Evolutionary conservation across 306 rosid species (phyloP).

Genomic region (Corylus americana): DNA sequence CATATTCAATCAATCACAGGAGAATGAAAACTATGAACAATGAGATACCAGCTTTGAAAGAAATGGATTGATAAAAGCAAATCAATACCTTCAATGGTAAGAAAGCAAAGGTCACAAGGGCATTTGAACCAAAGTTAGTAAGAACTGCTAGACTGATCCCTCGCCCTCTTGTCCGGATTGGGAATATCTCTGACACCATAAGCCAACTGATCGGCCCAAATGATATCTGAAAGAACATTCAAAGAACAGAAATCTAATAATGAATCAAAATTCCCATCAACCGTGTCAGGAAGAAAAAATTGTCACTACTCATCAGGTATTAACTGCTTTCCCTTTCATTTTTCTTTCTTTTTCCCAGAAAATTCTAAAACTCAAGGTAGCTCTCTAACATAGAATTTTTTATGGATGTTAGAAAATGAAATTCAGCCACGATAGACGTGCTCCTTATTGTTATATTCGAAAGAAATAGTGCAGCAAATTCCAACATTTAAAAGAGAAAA

Average conservation of each 20-base stretch:
- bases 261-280: conserved; percentile 20
- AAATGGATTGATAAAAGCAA: conserved; percentile 12
- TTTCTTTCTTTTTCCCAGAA: background rate
- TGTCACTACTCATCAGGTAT: conserved; percentile 2
- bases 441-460: conserved; percentile 8
- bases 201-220: conserved; percentile 99
- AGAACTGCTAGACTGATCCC: conserved; percentile 97
- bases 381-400: no score
- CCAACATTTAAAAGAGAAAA: conserved; percentile 14
- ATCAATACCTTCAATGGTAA: conserved; percentile 71
- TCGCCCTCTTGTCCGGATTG: conserved; percentile 86
- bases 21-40: background rate
- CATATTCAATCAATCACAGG: background rate
- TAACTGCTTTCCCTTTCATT: background rate
- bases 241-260: conserved; percentile 4
- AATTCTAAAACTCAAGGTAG: no score
- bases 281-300: conserved; percentile 17
- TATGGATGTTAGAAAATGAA: background rate
- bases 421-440: background rate
- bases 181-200: conserved; percentile 93
- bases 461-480: conserved; percentile 14
- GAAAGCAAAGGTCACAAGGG: conserved; percentile 88
- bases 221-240: conserved; percentile 69
- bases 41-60: conserved; percentile 4
- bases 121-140: conserved; percentile 89